Conservation (phyloP, 2,329 filamentous ascomycete genomes). For the Neurospora crassa region DNA sequence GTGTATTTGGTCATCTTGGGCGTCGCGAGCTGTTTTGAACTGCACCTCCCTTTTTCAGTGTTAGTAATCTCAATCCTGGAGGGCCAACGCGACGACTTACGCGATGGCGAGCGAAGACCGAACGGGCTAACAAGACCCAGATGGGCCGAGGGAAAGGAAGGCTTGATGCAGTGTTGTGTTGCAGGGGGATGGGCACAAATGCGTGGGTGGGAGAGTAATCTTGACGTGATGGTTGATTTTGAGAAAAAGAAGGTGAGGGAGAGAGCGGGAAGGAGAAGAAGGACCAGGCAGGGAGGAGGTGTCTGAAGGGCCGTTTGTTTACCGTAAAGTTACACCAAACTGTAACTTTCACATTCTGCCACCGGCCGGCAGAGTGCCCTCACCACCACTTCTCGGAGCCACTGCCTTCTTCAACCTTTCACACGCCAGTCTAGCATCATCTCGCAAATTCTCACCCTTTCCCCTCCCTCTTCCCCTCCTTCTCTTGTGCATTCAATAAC, state of each 20-base stretch:
- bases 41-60: too few species aligned
- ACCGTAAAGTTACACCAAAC: background rate
- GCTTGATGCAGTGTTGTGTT: background rate
- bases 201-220: background rate
- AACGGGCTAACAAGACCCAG: background rate
- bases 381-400: background rate
- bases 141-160: background rate
- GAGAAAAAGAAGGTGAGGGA: background rate
- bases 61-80: too few species aligned
- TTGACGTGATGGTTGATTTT: background rate
- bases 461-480: background rate
- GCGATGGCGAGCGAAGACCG: background rate
- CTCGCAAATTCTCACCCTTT: background rate
- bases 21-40: too few species aligned
- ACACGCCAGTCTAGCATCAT: background rate
- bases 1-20: too few species aligned
- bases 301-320: background rate
- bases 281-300: background rate
- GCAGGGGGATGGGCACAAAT: background rate
- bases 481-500: background rate
- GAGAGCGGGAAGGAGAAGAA: background rate
- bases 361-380: background rate
- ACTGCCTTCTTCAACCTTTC: background rate
- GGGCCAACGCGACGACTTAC: background rate
- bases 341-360: background rate